Conservation (phyloP, 768 basidiomycete genomes). For the Trametes cinnabarina region DNA sequence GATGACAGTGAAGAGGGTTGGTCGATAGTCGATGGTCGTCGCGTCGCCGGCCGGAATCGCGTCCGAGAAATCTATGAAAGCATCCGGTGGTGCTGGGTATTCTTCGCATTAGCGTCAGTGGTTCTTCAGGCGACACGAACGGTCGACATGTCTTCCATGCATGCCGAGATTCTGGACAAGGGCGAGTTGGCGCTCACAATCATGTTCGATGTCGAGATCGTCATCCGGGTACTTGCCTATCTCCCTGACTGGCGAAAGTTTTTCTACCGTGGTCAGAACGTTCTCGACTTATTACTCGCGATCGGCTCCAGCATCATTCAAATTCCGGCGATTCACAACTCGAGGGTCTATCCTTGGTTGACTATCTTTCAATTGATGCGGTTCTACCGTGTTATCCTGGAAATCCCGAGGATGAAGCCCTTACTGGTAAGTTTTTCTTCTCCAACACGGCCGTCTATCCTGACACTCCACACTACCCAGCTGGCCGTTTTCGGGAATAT, state of each 20-base stretch:
- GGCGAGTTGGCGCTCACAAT: conserved; percentile 77
- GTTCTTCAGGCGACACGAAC: conserved; percentile 69
- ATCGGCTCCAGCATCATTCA: conserved; percentile 77
- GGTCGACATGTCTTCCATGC: conserved; percentile 45
- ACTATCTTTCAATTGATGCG: conserved; percentile 82
- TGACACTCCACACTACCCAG: conserved; percentile 36
- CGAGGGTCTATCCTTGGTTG: conserved; percentile 79
- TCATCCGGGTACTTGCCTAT: conserved; percentile 65
- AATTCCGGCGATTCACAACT: conserved; percentile 70
- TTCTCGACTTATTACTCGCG: conserved; percentile 74
- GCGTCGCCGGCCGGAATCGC: conserved; percentile 41
- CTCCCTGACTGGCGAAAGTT: conserved; percentile 85
- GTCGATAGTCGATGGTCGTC: conserved; percentile 47
- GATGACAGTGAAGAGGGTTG: conserved; percentile 68
- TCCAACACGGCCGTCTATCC: conserved; percentile 9
- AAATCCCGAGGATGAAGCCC: conserved; percentile 86
- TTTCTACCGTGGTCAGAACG: conserved; percentile 58
- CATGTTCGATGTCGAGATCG: conserved; percentile 86
- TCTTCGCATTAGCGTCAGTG: conserved; percentile 69
- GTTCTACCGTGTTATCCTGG: conserved; percentile 91
- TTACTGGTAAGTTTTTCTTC: conserved; percentile 57
- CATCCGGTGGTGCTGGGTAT: conserved; percentile 72
- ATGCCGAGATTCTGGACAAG: conserved; percentile 51
- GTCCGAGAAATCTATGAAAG: conserved; percentile 56
- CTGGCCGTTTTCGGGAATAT: conserved; percentile 89